Evolutionary conservation across 75 land plant genomes (phyloP).

Genomic region (Cunninghamia lanceolata): DNA sequence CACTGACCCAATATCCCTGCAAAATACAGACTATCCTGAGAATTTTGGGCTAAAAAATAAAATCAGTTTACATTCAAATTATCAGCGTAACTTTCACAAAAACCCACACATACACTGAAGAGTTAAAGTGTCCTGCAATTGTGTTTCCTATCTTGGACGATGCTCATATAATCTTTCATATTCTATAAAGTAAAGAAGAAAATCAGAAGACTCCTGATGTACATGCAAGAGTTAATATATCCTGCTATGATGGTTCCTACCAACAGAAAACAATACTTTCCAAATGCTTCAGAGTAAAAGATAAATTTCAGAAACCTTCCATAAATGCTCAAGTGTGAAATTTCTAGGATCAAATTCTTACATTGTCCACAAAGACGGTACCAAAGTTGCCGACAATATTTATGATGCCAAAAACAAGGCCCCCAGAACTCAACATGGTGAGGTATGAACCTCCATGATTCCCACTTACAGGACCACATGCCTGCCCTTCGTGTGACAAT

Average conservation of each 20-base stretch:
- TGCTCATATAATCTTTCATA: background rate
- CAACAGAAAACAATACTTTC: background rate
- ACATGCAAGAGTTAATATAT: background rate
- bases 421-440: slow-evolving; percentile 94
- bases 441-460: slow-evolving; percentile 83
- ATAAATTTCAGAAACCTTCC: background rate
- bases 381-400: slow-evolving; percentile 96
- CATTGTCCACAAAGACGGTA: slow-evolving; percentile 97
- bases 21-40: background rate
- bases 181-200: background rate
- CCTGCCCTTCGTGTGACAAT: slow-evolving; percentile 55
- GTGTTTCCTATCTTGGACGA: background rate
- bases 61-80: slow-evolving; percentile 9
- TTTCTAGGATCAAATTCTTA: slow-evolving; percentile 28
- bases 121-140: background rate
- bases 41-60: slow-evolving; percentile 4
- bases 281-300: background rate
- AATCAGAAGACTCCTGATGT: background rate
- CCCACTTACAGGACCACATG: slow-evolving; percentile 89
- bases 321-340: background rate
- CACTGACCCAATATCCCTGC: slow-evolving; percentile 96
- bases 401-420: slow-evolving; percentile 92
- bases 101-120: background rate
- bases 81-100: background rate
- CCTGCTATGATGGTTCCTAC: background rate